Conservation (phyloP, 2,329 filamentous ascomycete genomes). For the Penicillium sp. region DNA sequence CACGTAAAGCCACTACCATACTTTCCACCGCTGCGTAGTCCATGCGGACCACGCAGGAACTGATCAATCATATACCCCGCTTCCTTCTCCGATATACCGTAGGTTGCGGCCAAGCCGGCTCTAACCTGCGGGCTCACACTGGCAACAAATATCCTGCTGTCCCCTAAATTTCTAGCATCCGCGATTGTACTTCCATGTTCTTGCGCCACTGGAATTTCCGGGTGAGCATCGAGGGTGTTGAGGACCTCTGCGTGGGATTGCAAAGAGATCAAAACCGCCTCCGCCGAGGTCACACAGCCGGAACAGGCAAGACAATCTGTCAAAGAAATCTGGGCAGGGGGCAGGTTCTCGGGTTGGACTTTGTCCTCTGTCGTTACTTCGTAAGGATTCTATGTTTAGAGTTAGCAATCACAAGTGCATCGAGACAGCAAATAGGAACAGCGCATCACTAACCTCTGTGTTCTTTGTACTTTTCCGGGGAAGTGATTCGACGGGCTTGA, state of each 20-base stretch:
- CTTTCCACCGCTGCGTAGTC: constrained; percentile 69
- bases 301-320: constrained; percentile 98
- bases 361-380: constrained; percentile 95
- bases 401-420: constrained; percentile 19
- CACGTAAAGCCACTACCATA: constrained; percentile 79
- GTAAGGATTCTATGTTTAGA: constrained; percentile 57
- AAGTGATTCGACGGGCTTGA: constrained; percentile 93
- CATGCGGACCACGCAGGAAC: constrained; percentile 70
- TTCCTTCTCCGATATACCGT: constrained; percentile 70
- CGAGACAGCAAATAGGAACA: background rate
- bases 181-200: constrained; percentile 50
- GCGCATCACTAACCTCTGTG: constrained; percentile 42
- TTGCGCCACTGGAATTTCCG: constrained; percentile 41
- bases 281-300: constrained; percentile 94
- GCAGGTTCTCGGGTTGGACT: constrained; percentile 57
- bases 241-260: constrained; percentile 94
- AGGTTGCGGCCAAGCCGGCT: constrained; percentile 84
- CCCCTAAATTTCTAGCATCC: constrained; percentile 26
- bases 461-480: constrained; percentile 61
- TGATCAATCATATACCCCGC: constrained; percentile 82
- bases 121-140: constrained; percentile 90
- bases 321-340: constrained; percentile 87
- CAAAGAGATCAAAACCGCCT: constrained; percentile 92
- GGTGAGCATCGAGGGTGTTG: constrained; percentile 69
- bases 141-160: constrained; percentile 82